Base-by-base conservation (phyloP, 108 stramenopile species). In the Skeletonema costatum region DNA sequence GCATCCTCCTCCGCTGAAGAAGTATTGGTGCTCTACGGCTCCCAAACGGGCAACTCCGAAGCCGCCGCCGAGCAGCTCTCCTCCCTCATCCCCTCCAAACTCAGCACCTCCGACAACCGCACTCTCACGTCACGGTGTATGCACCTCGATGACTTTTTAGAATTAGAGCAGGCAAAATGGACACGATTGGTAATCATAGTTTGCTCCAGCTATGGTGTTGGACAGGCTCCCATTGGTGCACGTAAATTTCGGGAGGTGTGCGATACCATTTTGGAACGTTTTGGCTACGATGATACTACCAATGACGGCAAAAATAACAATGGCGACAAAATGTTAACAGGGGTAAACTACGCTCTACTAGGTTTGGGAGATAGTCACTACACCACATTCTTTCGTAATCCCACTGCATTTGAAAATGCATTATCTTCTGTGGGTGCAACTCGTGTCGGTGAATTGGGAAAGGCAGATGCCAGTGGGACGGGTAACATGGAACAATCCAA, bases 11-110 rank as follows among this genome's bases (percentile, higher is more conserved):
- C 63, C 11, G 4, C 32, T 5, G 77, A 85, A 70, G 73, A 87
- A 51, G 62, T 95, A 5, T 87, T 83, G 42, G 87, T 95, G 44
- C 80, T 95, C 69, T 95, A 88, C 80, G 93, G 89, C 13, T 92
- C 91, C 35, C 91, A 92, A 78, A 95, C 90, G 70, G 93, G 93
- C 53, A 94, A 94, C 70, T 90, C 90, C 63, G 93, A 94, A 70
- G 83, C 88, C 58, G 86, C 86, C 44, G 93, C 93, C 19, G 67
- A 87, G 39, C 78, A 89, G 30, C 81, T 95, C 62, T 82, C 80
- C 61, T 50, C 64, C 14, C 42, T 78, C 38, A 46, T 85, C 25
- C 84, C 85, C 32, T 13, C 44, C 3, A 69, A 71, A 60, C 76
- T 86, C 63, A 35, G 53, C 13, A 68, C 59, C 17, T 13, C 67